Evolutionary conservation across 1,284 basidiomycete species (phyloP).

Genomic region (Gomphus sp.): DNA sequence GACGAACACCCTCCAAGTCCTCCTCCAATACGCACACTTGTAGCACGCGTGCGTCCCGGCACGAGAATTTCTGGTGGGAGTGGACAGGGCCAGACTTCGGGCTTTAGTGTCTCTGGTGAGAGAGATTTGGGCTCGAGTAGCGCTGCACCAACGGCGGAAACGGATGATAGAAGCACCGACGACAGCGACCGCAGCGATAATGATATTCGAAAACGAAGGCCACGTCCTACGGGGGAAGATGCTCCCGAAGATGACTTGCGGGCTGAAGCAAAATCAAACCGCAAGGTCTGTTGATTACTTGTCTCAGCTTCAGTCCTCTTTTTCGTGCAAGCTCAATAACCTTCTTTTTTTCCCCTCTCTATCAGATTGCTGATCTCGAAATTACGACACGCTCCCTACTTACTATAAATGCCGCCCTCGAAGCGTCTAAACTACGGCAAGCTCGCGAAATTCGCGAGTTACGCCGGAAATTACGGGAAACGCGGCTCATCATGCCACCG

Average conservation of each 20-base stretch:
- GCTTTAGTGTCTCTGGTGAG: constrained; percentile 13
- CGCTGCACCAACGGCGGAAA: constrained; percentile 13
- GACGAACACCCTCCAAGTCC: constrained; percentile 2
- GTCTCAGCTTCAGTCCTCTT: neutral
- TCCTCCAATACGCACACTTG: neutral
- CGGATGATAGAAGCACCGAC: constrained; percentile 19
- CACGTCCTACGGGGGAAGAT: neutral
- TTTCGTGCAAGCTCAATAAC: neutral
- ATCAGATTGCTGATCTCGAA: constrained; percentile 73
- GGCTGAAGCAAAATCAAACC: constrained; percentile 65
- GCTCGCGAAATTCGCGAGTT: constrained; percentile 73
- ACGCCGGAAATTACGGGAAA: constrained; percentile 65
- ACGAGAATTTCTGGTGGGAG: constrained; percentile 4
- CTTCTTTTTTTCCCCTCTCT: neutral
- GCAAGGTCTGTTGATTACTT: constrained; percentile 45
- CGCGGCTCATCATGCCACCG: constrained; percentile 66
- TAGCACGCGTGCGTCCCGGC: constrained; percentile 8
- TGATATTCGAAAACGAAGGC: constrained; percentile 17
- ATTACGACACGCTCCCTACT: constrained; percentile 74
- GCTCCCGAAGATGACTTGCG: constrained; percentile 32
- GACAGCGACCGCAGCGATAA: constrained; percentile 20
- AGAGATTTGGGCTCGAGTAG: constrained; percentile 10
- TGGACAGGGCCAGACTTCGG: neutral
- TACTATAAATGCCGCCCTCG: constrained; percentile 65
- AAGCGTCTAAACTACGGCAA: constrained; percentile 66